Percentiles rank a stretch among this genome's conserved stretches.
phyloP scores from a whole-genome alignment of 208 protist genomes.

The Crithidia expoeki region DNA sequence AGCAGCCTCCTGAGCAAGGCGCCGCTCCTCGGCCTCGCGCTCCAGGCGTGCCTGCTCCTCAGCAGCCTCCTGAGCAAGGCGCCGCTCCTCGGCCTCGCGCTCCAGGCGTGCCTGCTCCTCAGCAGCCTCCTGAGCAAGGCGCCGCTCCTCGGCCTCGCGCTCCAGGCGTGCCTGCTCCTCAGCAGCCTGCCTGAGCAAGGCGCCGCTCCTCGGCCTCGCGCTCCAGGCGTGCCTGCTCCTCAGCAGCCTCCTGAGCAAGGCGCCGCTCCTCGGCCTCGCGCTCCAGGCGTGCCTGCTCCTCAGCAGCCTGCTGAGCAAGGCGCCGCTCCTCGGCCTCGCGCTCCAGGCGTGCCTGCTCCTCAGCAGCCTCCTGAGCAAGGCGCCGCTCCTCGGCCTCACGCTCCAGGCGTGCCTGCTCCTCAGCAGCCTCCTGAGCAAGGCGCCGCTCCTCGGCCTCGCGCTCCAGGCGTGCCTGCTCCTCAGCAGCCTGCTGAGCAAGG shows the following conservation, averaged over 20 bases:
- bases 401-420: no score
- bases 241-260: constrained; percentile 8
- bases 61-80: constrained; percentile 21
- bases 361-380: no score
- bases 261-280: constrained; percentile 15
- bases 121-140: constrained; percentile 25
- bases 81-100: no score
- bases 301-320: constrained; percentile 11
- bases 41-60: not conserved
- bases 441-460: no score
- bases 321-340: constrained; percentile 16
- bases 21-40: constrained; percentile 17
- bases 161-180: constrained; percentile 18
- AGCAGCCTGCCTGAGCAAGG: not conserved
- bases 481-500: no score
- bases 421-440: no score
- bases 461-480: no score
- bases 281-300: constrained; percentile 15
- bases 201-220: constrained; percentile 11
- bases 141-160: no score
- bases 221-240: constrained; percentile 17
- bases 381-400: no score
- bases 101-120: constrained; percentile 13
- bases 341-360: no score
- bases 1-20: not conserved